Base-by-base conservation (phyloP, 2,329 filamentous ascomycete species). In the Plenodomus tracheiphilus region DNA sequence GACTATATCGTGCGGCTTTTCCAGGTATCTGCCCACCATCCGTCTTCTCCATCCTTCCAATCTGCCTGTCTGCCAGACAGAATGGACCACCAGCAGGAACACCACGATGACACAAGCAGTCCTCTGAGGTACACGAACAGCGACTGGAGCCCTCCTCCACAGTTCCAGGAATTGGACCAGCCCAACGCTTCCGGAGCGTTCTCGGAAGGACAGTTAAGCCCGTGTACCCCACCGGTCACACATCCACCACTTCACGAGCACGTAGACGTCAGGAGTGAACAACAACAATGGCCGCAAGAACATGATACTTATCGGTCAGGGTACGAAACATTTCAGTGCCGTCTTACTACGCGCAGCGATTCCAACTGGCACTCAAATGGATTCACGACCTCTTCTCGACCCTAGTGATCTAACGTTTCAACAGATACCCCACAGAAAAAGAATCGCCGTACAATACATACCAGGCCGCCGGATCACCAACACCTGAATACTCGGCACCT, bases 401-500 rank as follows among this genome's bases (percentile, higher is more conserved):
- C n/a, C 16, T n/a, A 13, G 15, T 42, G 1, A 10, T 48, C 58
- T 61, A 36, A 59, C 37, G 4, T n/a, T 44, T 2, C 5, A 15
- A 25, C 20, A 63, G 61, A 21, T 50, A 58, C 17, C 60, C 58
- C 1, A 62, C 53, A 1, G 58, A 61, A 35, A 65, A 64, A 38
- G 55, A 64, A 40, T 52, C 54, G 11, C 58, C 58, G 9, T 57
- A 57, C 39, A 39, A 48, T 9, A 51, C 52, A 39, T 18, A 49
- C 32, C 42, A 47, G 16, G 21, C 49, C 1, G 16, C 47, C 4
- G 47, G 43, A 16, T 17, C 32, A 38, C 49, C 56, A 2, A 62
- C 61, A 5, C 60, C 59, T 2, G 62, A 64, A 30, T 65, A 58
- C 22, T 64, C 61, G 8, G 57, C 54, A 18, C 62, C 57, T 17